phyloP scores from a whole-genome alignment of 306 rosid genomes.

The Argentina anserina region DNA sequence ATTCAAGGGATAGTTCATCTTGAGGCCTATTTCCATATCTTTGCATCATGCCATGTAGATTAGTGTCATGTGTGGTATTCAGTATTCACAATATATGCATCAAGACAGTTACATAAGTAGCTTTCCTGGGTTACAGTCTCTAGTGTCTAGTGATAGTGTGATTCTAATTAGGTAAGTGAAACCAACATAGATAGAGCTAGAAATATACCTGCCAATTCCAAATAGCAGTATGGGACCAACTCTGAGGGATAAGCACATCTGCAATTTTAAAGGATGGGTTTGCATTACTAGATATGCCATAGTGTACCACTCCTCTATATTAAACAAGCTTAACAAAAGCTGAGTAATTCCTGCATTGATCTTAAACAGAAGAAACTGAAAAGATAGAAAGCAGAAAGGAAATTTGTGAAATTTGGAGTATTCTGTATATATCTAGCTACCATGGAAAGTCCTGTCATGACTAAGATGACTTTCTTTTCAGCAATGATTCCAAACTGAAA shows the following conservation, averaged over 20 bases:
- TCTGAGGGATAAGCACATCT: constrained; percentile 49
- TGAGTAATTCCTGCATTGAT: constrained; percentile 56
- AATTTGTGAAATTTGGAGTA: no score
- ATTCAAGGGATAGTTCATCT: constrained; percentile 39
- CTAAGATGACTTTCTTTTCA: constrained; percentile 27
- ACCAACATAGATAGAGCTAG: not conserved
- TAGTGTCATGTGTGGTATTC: no score
- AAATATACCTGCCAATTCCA: constrained; percentile 59
- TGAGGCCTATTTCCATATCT: constrained; percentile 44
- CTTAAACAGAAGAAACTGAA: constrained; percentile 14
- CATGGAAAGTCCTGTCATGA: constrained; percentile 44
- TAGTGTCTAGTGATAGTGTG: not conserved
- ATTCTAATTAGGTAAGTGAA: not conserved
- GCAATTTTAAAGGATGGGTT: constrained; percentile 54
- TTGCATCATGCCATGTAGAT: constrained; percentile 20
- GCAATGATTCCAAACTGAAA: constrained; percentile 34
- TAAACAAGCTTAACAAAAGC: constrained; percentile 46
- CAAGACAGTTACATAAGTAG: not conserved
- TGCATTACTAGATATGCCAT: constrained; percentile 65
- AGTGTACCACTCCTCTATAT: constrained; percentile 61
- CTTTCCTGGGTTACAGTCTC: not conserved
- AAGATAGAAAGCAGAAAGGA: not conserved
- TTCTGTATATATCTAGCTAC: not conserved
- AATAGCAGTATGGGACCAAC: constrained; percentile 50
- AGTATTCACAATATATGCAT: not conserved